Evolutionary conservation across 169 alveolate species (phyloP).

Genomic region (Besnoitia besnoiti): DNA sequence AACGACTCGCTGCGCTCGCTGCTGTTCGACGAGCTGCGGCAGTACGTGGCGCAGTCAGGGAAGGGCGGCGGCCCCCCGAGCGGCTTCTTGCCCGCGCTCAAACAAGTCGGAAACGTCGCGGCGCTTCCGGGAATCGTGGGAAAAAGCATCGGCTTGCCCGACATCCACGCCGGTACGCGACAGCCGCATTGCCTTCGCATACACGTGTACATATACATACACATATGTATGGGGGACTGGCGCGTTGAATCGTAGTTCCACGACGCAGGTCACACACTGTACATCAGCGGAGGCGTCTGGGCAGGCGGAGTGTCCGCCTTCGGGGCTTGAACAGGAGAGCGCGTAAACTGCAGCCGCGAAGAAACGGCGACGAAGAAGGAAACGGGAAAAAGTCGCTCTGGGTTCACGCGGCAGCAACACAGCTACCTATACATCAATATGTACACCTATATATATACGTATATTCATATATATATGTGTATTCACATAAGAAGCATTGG

Average conservation of each 20-base stretch:
- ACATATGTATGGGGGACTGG: background rate
- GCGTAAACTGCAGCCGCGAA: too few relatives aligned
- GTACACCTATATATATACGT: background rate
- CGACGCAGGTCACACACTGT: too few relatives aligned
- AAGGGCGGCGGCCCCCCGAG: constrained; percentile 62
- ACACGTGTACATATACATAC: background rate
- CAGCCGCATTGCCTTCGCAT: background rate
- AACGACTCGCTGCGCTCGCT: constrained; percentile 77
- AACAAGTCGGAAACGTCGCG: constrained; percentile 90
- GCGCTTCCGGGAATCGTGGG: constrained; percentile 89
- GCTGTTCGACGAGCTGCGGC: constrained; percentile 80
- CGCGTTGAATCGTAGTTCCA: too few relatives aligned
- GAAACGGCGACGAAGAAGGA: too few relatives aligned
- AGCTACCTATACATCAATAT: background rate
- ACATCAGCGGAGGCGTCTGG: too few relatives aligned
- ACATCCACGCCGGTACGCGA: constrained; percentile 80
- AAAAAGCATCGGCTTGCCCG: constrained; percentile 86
- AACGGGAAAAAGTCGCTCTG: too few relatives aligned
- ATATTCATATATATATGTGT: background rate
- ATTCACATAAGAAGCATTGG: too few relatives aligned
- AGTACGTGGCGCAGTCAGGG: constrained; percentile 52
- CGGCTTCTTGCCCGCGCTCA: constrained; percentile 88
- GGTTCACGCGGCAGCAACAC: too few relatives aligned
- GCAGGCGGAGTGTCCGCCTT: too few relatives aligned
- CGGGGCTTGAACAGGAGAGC: too few relatives aligned